phyloP scores from a whole-genome alignment of 148 eudicot species.

The Persicaria tinctoria region DNA sequence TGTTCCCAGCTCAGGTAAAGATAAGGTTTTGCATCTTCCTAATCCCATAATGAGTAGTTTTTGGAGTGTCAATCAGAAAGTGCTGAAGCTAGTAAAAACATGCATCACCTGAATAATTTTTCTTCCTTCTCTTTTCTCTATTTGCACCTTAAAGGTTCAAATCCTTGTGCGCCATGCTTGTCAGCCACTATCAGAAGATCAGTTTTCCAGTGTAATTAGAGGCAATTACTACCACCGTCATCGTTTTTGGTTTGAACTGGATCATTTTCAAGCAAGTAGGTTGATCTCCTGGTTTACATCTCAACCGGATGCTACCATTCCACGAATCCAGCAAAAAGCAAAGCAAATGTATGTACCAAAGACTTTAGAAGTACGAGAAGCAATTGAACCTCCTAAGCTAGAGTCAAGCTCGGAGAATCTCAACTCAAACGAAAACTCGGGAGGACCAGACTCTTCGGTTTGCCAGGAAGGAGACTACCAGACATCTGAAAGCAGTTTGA shows the following conservation, averaged over 20 bases:
- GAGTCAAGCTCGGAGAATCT: neutral
- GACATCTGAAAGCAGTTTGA: slow-evolving; percentile 13
- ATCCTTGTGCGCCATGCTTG: slow-evolving; percentile 32
- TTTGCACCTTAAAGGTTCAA: slow-evolving; percentile 35
- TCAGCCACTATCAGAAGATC: slow-evolving; percentile 44
- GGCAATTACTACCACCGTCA: slow-evolving; percentile 37
- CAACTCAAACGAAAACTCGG: neutral
- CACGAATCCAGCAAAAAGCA: slow-evolving; percentile 20
- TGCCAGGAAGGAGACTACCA: slow-evolving; percentile 21
- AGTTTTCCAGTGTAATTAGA: slow-evolving; percentile 43
- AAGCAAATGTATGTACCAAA: slow-evolving; percentile 33
- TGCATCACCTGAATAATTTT: neutral
- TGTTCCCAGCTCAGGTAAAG: slow-evolving; percentile 60
- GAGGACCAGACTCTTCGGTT: slow-evolving; percentile 20
- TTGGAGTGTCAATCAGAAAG: slow-evolving; percentile 1
- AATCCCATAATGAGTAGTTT: neutral
- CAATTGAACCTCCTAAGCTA: neutral
- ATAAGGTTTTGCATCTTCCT: slow-evolving; percentile 7
- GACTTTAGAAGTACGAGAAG: neutral
- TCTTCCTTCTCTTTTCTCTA: neutral
- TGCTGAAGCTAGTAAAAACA: neutral
- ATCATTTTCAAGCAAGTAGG: slow-evolving; percentile 32
- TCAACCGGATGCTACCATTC: slow-evolving; percentile 17
- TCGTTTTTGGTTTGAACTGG: slow-evolving; percentile 66
- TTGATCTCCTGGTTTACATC: slow-evolving; percentile 38